A percentile compares a stretch with the other conserved stretches of the same genome.
phyloP scores from a whole-genome alignment of 305 asterid species.

The Plantago coronopus region DNA sequence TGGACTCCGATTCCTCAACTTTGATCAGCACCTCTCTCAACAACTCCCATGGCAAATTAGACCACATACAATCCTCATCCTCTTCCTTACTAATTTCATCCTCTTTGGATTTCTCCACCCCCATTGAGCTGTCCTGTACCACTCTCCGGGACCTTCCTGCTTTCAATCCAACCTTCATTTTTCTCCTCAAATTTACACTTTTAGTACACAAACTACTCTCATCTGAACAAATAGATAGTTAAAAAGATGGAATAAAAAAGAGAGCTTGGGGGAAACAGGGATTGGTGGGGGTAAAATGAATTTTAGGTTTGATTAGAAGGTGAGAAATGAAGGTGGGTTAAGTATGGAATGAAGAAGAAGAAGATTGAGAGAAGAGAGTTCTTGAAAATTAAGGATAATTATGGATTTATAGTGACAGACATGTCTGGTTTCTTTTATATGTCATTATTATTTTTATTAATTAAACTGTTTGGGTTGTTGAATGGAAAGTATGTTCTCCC shows the following conservation, averaged over 20 bases:
- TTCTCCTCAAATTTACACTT: slow-evolving; percentile 15
- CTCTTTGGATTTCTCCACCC: slow-evolving; percentile 40
- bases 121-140: slow-evolving; percentile 67
- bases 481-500: too few species aligned
- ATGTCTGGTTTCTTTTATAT: neutral
- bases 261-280: too few species aligned
- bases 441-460: too few species aligned
- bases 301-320: neutral
- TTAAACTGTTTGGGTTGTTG: too few species aligned
- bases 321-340: too few species aligned
- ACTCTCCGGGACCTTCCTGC: slow-evolving; percentile 58
- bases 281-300: too few species aligned
- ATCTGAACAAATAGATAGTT: too few species aligned
- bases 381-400: too few species aligned
- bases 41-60: slow-evolving; percentile 66
- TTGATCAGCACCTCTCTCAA: slow-evolving; percentile 65
- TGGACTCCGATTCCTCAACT: slow-evolving; percentile 62
- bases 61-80: slow-evolving; percentile 45
- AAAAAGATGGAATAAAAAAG: too few species aligned
- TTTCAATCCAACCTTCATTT: slow-evolving; percentile 46
- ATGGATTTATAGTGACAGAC: too few species aligned
- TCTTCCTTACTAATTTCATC: slow-evolving; percentile 30
- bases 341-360: too few species aligned
- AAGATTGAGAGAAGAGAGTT: too few species aligned
- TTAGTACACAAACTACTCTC: neutral